Conservation (phyloP, 441 rosid species). For the Mallotus japonicus region DNA sequence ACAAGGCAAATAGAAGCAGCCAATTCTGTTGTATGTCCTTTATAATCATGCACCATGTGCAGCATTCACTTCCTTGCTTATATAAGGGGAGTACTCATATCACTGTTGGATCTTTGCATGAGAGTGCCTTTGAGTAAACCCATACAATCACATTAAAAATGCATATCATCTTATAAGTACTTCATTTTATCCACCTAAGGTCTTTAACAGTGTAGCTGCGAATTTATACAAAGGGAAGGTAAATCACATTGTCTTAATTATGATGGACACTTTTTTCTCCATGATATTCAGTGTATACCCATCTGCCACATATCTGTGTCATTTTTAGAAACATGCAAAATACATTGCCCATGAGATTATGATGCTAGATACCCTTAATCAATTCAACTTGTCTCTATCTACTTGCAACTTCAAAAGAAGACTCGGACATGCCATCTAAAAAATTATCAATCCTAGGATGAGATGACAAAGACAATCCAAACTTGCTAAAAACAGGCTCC, state of each 20-base stretch:
- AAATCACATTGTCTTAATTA: neutral
- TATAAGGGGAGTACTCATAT: neutral
- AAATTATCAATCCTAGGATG: neutral
- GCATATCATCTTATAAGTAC: neutral
- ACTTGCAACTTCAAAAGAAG: neutral
- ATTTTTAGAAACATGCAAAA: neutral
- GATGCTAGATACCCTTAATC: neutral
- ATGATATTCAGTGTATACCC: neutral
- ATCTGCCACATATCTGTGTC: neutral
- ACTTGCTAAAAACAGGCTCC: neutral
- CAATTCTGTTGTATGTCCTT: neutral
- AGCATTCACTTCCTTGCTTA: no score
- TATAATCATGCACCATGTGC: neutral
- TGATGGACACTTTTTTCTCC: neutral
- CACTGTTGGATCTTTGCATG: neutral
- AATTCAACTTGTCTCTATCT: neutral
- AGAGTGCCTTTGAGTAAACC: neutral
- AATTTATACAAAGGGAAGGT: conserved; percentile 2
- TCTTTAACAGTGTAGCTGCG: neutral
- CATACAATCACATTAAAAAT: neutral
- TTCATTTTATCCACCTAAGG: neutral
- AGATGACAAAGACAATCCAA: neutral
- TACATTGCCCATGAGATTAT: neutral
- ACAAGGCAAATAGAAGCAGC: neutral
- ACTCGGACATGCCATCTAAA: neutral